Evolutionary conservation across 2,329 filamentous ascomycete species (phyloP), one percentile per base, ranked within the genome.

Genomic region (Monosporascus sp.): DNA sequence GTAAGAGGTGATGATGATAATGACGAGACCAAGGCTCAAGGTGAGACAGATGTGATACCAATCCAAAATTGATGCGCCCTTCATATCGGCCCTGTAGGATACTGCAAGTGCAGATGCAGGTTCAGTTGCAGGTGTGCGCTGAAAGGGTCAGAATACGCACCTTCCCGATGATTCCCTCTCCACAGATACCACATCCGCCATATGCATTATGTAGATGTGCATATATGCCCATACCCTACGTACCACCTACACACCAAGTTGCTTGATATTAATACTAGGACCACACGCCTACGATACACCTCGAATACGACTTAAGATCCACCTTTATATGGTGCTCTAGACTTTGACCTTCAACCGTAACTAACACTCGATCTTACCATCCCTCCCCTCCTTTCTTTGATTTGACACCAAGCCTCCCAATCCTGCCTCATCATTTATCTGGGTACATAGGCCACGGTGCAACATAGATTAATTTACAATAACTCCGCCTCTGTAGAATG

Each of bases 21-120:
- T 31, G 34, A 51, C 50, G 52, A 54, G 19, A 53, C 40, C 46
- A 54, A 60, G 49, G 48, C 17, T 49, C 50, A 52, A 57, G 47
- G 63, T 67, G 64, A 67, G 64, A 67, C 64, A 59, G 17, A 64
- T 51, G 53, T 55, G 61, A 64, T 59, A 60, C 60, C 54, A 46
- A 53, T 26, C 58, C 54, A 59, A 57, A 50, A 52, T 55, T 52
- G 50, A 56, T 55, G 40, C 20, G 7, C 11, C 31, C 3, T 14
- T 34, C 5, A 14, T 14, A 59, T 62, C 55, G 56, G 50, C 47
- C 49, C 22, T 40, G 24, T 52, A 63, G 57, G 58, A 49, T 53
- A 52, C 48, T 59, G 55, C 61, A 62, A 63, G 59, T 31, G 27
- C 27, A 31, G 9, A 31, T 34, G 31, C 31, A 34, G 31, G 9